Conservation (phyloP, 2,329 filamentous ascomycete genomes). For the Onygenales sp. region DNA sequence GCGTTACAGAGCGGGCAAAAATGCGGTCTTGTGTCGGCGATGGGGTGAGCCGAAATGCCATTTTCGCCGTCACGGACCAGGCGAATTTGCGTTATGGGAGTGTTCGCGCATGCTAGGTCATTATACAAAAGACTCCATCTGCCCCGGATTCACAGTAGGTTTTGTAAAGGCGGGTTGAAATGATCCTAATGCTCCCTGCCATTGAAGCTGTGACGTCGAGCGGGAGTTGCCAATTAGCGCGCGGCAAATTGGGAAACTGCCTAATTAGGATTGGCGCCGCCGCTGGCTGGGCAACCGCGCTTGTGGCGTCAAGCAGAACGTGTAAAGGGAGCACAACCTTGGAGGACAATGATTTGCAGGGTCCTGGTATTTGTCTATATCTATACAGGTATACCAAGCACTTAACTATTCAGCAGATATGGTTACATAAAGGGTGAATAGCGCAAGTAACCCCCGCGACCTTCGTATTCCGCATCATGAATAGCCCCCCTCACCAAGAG, state of each 20-base stretch:
- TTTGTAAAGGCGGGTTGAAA: neutral
- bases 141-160: too few species aligned
- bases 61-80: neutral
- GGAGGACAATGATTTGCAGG: too few species aligned
- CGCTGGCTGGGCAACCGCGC: constrained; percentile 25
- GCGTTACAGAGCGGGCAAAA: constrained; percentile 23
- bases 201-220: neutral
- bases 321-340: too few species aligned
- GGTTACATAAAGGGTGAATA: too few species aligned
- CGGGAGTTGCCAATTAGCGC: neutral
- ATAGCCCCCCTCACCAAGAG: too few species aligned
- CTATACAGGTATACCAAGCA: too few species aligned
- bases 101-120: too few species aligned
- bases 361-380: too few species aligned
- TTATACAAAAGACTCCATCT: too few species aligned
- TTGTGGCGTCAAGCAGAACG: neutral
- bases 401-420: too few species aligned
- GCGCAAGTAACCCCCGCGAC: too few species aligned
- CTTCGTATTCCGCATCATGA: too few species aligned
- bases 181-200: neutral
- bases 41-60: constrained; percentile 18
- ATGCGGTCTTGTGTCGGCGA: constrained; percentile 28
- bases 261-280: constrained; percentile 15
- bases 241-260: constrained; percentile 18
- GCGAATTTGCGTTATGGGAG: neutral